Evolutionary conservation across 495 filamentous ascomycete genomes (phyloP), one percentile per base, ranked within the genome.

Genomic region (Aspergillus mulundensis): DNA sequence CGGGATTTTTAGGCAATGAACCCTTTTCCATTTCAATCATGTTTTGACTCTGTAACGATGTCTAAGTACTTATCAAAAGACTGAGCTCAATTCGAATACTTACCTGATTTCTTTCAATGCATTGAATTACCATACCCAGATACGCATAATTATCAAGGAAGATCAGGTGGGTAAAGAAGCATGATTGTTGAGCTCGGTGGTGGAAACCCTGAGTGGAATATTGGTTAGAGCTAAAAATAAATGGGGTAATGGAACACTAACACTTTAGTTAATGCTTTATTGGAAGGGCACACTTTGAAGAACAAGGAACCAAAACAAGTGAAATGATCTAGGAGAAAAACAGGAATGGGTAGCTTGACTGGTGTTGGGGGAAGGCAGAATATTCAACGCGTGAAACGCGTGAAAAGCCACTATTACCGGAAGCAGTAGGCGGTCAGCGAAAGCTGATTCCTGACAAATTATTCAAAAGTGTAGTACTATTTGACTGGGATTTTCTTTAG

Each of bases 381-480:
- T 44, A 23, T 23, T 16, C 16, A 18, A 20, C 39, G 14, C 34
- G 7, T 36, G 34, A 45, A 40, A 44, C 50, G 40, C 50, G 50
- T 44, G 50, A 44, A 21, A 6, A 19, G 40, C 40, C 34, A 40
- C 30, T 49, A 40, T 38, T 14, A 5, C 45, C 48, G 2, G 41
- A 42, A 53, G 19, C 6, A 43, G 58, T 25, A 61, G 42, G 58
- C 58, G 58, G 58, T 61, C 18, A 24, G 15, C 5, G 23, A 0
- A 8, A 24, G n/a, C 41, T 15, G 36, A 54, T 16, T 36, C 34
- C 2, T 3, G 34, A 36, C 14, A 15, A 10, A 36, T 36, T 6
- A 15, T 30, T 10, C 28, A 30, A 5, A n/a, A n/a, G n/a, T n/a
- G n/a, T n/a, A n/a, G n/a, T n/a, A n/a, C n/a, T n/a, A n/a, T n/a